Evolutionary conservation across 768 basidiomycete genomes (phyloP), one percentile per base, ranked within the genome.

Genomic region (Rhizopogon salebrosus): DNA sequence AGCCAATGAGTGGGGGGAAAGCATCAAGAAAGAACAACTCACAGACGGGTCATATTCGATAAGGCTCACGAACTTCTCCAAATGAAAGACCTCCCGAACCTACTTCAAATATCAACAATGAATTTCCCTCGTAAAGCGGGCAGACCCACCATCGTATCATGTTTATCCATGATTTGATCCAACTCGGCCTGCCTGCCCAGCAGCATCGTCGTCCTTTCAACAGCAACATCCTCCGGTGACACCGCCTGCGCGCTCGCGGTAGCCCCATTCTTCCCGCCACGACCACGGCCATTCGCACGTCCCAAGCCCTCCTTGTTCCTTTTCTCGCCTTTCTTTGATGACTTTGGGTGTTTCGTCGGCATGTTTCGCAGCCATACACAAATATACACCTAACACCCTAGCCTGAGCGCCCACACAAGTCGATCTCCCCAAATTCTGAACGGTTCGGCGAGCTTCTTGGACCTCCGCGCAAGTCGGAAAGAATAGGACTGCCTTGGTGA

Each of bases 31-130:
- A 39, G 11, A 29, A 26, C 1, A 49, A 48, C 80, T 35, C 56
- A 89, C 88, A 68, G 74, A 67, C 8, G 93, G 94, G 67, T 95
- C 79, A 65, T 84, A 98, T 18, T 75, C 76, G 34, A 93, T 70
- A 73, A 95, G 75, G 23, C 80, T 83, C 3, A 83, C 79, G 64
- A 88, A 95, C 53, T 85, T 75, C 57, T 94, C 87, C 69, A 95
- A 76, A 63, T 98, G 94, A 68, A 95, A 98, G 54, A 82, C 75
- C 68, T 98, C 92, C 54, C 94, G 82, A 43, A 95, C 77, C 87
- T 92, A 55, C 38, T 39, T 13, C 53, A 42, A 23, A 46, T 26
- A 54, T 53, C 42, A 38, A 36, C 39, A 38, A 45, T 37, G 43
- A 35, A 20, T 18, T 24, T 9, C 39, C 18, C 16, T 4, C 26